A percentile compares a stretch with the other conserved stretches of the same genome.
These are phyloP conservation scores for Suhomyces atakaporum DNA, from an alignment of 1,139 yeast species.

Conservation along the genomic window DNA sequence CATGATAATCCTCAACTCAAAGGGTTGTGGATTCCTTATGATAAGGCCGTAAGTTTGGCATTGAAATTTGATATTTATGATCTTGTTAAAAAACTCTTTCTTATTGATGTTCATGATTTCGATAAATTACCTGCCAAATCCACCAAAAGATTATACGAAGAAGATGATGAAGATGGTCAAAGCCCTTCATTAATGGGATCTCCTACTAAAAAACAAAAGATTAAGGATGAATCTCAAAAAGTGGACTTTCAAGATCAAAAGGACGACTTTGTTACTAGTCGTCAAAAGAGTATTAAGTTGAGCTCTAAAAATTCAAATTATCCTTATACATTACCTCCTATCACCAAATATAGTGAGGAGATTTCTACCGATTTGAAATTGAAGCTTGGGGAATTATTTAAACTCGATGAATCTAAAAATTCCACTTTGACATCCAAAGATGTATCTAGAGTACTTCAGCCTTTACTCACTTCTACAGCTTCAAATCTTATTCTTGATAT, in stretches of 20 bases:
- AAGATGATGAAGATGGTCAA: conserved; percentile 19
- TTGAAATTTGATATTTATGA: conserved; percentile 45
- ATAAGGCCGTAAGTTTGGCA: conserved; percentile 45
- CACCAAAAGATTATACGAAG: conserved; percentile 19
- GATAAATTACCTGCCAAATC: conserved; percentile 42
- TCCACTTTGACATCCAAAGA: conserved; percentile 15
- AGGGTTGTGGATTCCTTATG: conserved; percentile 51
- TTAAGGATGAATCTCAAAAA: conserved; percentile 3
- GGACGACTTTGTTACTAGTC: conserved; percentile 1
- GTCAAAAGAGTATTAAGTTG: conserved; percentile 1
- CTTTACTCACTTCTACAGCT: conserved; percentile 16
- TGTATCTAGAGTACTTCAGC: conserved; percentile 18
- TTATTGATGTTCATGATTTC: conserved; percentile 50
- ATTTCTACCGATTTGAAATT: conserved; percentile 22
- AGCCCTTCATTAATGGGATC: conserved; percentile 15
- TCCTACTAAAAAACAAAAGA: conserved; percentile 5
- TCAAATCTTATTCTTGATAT: conserved; percentile 30
- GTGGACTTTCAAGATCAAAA: neutral
- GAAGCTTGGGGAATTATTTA: conserved; percentile 25
- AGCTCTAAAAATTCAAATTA: conserved; percentile 18
- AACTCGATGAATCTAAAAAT: conserved; percentile 19
- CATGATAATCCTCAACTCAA: conserved; percentile 29
- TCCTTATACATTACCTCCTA: conserved; percentile 25
- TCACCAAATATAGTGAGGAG: conserved; percentile 20
- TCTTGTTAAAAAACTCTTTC: conserved; percentile 39